Evolutionary conservation across 176 grass and related monocot genomes (phyloP), one percentile per base, ranked within the genome.

Genomic region (Stipa capillata): DNA sequence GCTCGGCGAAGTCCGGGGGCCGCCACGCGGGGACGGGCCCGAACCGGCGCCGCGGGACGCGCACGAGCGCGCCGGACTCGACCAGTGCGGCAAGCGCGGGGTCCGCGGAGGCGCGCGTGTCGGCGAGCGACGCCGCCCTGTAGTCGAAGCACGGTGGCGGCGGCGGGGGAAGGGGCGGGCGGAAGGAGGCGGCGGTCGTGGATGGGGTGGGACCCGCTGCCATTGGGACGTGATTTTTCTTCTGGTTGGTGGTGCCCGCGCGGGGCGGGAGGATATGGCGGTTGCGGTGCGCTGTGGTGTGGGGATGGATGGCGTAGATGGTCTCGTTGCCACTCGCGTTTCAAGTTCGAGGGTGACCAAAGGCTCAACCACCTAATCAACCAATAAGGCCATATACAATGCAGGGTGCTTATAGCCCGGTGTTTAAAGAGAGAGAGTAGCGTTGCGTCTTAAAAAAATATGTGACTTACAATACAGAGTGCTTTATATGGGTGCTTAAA

Each of bases 71-170:
- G 55, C 91, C 94, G 45, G 87, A 88, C 39, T 94, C 91, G 6
- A 94, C 87, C 79, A 97, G 87, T 24, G 62, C 85, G 55, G 89
- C 83, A 55, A 97, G 79, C 36, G 91, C 79, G 53, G 91, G 94
- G 84, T 77, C 57, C n/a, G 53, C 70, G 2, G 61, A 72, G 8
- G 81, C 81, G 20, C 89, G 89, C 31, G 94, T 94, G n/a, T 94
- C 91, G 8, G 82, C 82, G 27, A 88, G 84, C 60, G 88, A 66
- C 17, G 89, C 91, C 31, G 84, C 48, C 72, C 85, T 50, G 79
- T 97, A 97, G 82, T 97, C 89, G 76, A 97, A 97, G 51, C 91
- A 86, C 31, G 89, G 79, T 27, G 94, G 94, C 52, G 94, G 91
- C 32, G 89, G 79, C 72, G 66, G 66, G n/a, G n/a, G n/a, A 23